Conservation (phyloP, 1,284 basidiomycete genomes). For the Lentinus polychrous region DNA sequence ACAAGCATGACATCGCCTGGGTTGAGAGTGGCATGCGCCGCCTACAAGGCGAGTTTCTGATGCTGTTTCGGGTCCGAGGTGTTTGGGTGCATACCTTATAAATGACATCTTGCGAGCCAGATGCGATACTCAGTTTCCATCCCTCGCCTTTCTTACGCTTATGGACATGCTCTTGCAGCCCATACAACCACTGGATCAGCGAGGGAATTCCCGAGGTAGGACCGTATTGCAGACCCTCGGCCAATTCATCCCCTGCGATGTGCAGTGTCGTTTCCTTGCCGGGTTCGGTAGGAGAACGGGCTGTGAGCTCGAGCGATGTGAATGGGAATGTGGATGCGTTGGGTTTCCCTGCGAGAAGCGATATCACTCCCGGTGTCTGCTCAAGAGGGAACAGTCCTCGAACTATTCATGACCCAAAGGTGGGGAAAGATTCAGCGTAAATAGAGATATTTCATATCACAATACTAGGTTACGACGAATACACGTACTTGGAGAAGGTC, state of each 20-base stretch:
- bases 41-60: constrained; percentile 29
- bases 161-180: constrained; percentile 63
- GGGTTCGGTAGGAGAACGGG: constrained; percentile 39
- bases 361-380: constrained; percentile 72
- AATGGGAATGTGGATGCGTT: constrained; percentile 91
- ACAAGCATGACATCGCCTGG: constrained; percentile 79
- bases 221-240: constrained; percentile 71
- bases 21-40: constrained; percentile 58
- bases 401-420: constrained; percentile 17
- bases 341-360: constrained; percentile 83
- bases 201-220: constrained; percentile 65
- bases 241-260: constrained; percentile 52
- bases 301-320: constrained; percentile 58
- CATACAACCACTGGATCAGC: constrained; percentile 60
- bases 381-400: constrained; percentile 72
- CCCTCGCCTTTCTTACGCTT: constrained; percentile 45
- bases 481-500: constrained; percentile 1
- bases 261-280: constrained; percentile 39
- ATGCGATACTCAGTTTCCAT: constrained; percentile 76
- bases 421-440: not conserved
- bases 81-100: constrained; percentile 52
- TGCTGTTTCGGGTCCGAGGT: not conserved
- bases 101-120: constrained; percentile 85
- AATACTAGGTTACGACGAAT: too few relatives aligned
- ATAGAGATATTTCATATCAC: not conserved